Base-by-base conservation (phyloP, 225 moss, liverwort and hornwort genomes). In the Sphagnum tenellum region DNA sequence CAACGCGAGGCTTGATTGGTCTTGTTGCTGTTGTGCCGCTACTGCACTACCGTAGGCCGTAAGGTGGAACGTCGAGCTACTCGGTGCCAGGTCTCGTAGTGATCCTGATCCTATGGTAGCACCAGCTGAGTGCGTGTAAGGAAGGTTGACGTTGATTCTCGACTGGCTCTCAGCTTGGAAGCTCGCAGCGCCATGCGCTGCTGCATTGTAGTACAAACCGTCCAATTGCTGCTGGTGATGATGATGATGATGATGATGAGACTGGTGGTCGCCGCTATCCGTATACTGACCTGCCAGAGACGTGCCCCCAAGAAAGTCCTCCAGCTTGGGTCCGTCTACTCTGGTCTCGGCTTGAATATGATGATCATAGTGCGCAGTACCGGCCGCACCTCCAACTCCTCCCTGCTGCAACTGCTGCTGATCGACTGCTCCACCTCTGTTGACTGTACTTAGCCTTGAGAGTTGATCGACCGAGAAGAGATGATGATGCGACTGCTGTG, bases 241-340 rank as follows among this genome's bases (percentile, higher is more conserved):
- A 29, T 29, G 29, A 29, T 29, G 29, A 29, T 29, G 29, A 29
- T 29, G 29, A 29, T 86, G 81, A 72, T 83, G 84, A 12, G 88
- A 86, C 71, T 29, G 29, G 29, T 29, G 29, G 29, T 86, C 81
- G 73, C 82, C 86, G 13, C 90, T 86, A 71, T 81, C 88, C 14
- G 86, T 85, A 75, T 92, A 98, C 63, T 93, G 96, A 3, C 96
- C 96, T 47, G 92, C 92, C 65, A 98, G 71, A 52, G 95, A 75
- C 3, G 95, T 89, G 11, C 96, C 96, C 47, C 96, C 96, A 56
- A 98, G 75, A 65, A 98, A 98, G 78, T 98, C 92, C 69, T 98
- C 96, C 63, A 98, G 92, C 73, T 98, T 98, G 64, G 96, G 96
- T 64, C 90, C 92, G 64, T 86, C 86, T 4, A 79, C 74, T 13